These are phyloP conservation scores for Hyaloscypha bicolor DNA, from an alignment of 495 filamentous ascomycete species.

Conservation along the genomic window DNA sequence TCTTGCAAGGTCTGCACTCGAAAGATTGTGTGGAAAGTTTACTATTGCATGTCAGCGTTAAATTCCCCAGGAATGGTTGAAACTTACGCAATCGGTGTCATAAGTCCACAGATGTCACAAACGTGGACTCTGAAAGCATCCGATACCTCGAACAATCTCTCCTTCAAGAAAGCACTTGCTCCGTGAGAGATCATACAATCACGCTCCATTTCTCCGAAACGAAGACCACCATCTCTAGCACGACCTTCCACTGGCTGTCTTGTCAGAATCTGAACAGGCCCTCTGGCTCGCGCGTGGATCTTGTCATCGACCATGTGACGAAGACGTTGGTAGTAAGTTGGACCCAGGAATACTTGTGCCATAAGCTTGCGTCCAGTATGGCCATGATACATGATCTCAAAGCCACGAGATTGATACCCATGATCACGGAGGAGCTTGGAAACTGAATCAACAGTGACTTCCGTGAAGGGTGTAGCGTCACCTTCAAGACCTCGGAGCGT, in stretches of 20 bases:
- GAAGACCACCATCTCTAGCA: slow-evolving; percentile 94
- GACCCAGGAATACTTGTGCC: slow-evolving; percentile 94
- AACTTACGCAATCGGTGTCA: slow-evolving; percentile 98
- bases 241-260: slow-evolving; percentile 98
- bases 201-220: slow-evolving; percentile 99
- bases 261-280: slow-evolving; percentile 95
- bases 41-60: slow-evolving; percentile 50
- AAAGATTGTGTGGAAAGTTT: slow-evolving; percentile 92
- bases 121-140: slow-evolving; percentile 99
- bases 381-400: slow-evolving; percentile 98
- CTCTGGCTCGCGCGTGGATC: slow-evolving; percentile 95
- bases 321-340: slow-evolving; percentile 98
- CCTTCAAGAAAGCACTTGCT: slow-evolving; percentile 94
- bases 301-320: slow-evolving; percentile 99
- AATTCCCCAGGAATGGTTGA: slow-evolving; percentile 17
- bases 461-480: slow-evolving; percentile 97
- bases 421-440: slow-evolving; percentile 85
- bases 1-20: slow-evolving; percentile 96
- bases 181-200: slow-evolving; percentile 99
- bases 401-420: slow-evolving; percentile 95
- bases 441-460: slow-evolving; percentile 94
- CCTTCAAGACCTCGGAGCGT: slow-evolving; percentile 89
- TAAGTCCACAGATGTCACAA: slow-evolving; percentile 97
- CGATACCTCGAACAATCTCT: slow-evolving; percentile 93
- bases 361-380: slow-evolving; percentile 92